Conservation (phyloP, 441 rosid genomes). For the Populus hybrid region DNA sequence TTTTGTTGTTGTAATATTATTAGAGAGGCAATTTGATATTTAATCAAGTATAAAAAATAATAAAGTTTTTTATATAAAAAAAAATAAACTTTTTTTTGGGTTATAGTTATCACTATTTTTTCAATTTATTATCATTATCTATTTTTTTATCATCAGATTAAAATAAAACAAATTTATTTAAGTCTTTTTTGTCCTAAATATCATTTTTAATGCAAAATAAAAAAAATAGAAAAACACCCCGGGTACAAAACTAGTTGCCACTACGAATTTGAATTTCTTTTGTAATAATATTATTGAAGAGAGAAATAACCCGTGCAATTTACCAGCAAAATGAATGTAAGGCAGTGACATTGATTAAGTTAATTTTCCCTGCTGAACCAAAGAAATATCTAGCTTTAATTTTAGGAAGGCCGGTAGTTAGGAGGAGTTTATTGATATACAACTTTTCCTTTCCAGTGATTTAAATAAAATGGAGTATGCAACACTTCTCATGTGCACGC, state of each 20-base stretch:
- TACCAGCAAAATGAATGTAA: not conserved
- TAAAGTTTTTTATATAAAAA: too few species aligned
- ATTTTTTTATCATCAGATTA: too few species aligned
- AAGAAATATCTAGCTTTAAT: not conserved
- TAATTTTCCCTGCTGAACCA: not conserved
- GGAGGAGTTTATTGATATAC: not conserved
- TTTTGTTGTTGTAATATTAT: too few species aligned
- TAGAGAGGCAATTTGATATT: too few species aligned
- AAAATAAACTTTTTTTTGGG: too few species aligned
- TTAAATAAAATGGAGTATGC: not conserved
- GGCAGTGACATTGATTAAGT: not conserved
- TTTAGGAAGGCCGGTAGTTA: not conserved
- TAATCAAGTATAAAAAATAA: too few species aligned
- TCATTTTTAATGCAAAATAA: too few species aligned
- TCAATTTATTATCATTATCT: too few species aligned
- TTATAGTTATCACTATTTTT: too few species aligned
- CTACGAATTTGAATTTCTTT: not conserved
- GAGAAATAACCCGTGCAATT: not conserved
- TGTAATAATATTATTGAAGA: not conserved
- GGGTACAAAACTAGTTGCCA: not conserved
- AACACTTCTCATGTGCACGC: not conserved
- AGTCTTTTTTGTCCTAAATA: too few species aligned
- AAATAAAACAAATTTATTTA: too few species aligned
- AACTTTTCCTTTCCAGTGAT: not conserved
- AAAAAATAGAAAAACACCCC: too few species aligned